Base-by-base conservation (phyloP, 352 stramenopile genomes). In the Phytophthora hibernalis region DNA sequence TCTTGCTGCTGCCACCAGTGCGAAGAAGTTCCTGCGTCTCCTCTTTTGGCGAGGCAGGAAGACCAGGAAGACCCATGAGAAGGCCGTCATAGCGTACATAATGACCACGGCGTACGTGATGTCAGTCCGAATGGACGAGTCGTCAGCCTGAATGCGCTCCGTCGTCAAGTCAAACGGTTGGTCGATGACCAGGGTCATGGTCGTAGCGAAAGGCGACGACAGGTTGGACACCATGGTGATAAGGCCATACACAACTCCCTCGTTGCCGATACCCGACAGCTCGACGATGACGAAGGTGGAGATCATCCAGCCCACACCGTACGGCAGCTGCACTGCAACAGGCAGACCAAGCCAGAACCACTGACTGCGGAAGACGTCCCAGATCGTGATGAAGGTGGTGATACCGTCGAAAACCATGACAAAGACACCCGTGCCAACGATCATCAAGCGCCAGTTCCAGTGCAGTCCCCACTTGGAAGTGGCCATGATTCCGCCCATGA, bases 281-380 rank as follows among this genome's bases (percentile, higher is more conserved):
- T 87, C 78, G 26, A 84, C 76, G 2, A 76, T 66, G 3, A 82
- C 69, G 28, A 71, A 83, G 24, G 64, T 72, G 1, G 38, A 38
- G 21, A 83, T 72, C 47, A 85, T 70, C 47, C 72, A 83, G 24
- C 68, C 54, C 11, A 83, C 54, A n/a, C 64, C 73, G 20, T 61
- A 56, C 3, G 75, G 72, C 18, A 83, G 38, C 24, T 78, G 47
- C 53, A 79, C 72, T 1, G 77, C 55, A 37, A 83, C 54, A 0
- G 70, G 55, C 7, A 68, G 24, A 5, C 33, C 33, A 15, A 40
- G 33, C 33, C 33, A 40, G 15, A 40, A 40, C 33, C 33, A 40
- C 15, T 40, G 33, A 18, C 33, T 40, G 33, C 33, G 33, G 33
- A n/a, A 40, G 33, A 40, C 33, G 33, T 40, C 15, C 33, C 33